phyloP scores from a whole-genome alignment of 2,329 filamentous ascomycete genomes.

The Venturia aucupariae region DNA sequence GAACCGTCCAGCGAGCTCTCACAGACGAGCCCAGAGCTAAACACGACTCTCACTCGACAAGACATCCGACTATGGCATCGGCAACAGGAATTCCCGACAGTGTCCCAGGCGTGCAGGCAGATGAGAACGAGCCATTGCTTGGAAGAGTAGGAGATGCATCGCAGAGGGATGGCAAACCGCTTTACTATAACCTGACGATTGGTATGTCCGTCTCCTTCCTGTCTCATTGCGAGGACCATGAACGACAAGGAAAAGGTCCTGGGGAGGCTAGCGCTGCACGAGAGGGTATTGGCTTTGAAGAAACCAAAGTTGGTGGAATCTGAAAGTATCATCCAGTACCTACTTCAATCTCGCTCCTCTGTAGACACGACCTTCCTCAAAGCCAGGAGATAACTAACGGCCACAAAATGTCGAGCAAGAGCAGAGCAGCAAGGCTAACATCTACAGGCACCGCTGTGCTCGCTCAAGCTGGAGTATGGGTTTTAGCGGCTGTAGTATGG shows the following conservation, averaged over 20 bases:
- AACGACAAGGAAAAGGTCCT: too few relatives aligned
- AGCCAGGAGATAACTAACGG: not conserved
- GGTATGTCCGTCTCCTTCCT: conserved; percentile 42
- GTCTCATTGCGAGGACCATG: too few relatives aligned
- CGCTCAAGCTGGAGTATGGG: conserved; percentile 67
- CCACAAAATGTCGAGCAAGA: not conserved
- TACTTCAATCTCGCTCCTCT: not conserved
- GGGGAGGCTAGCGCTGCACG: too few relatives aligned
- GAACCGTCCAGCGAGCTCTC: not conserved
- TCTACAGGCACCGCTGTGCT: conserved; percentile 66
- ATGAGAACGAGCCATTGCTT: conserved; percentile 61
- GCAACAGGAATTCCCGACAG: conserved; percentile 56
- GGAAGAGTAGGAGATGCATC: conserved; percentile 63
- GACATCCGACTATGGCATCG: conserved; percentile 50
- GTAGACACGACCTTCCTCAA: not conserved
- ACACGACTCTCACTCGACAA: not conserved
- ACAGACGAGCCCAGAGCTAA: not conserved
- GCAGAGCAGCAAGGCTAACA: not conserved
- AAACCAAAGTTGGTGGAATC: too few relatives aligned
- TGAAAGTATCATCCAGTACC: too few relatives aligned
- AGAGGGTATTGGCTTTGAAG: too few relatives aligned
- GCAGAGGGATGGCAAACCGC: conserved; percentile 54
- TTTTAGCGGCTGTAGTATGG: conserved; percentile 72
- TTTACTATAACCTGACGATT: conserved; percentile 63
- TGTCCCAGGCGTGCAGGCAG: conserved; percentile 27